These are phyloP conservation scores for Triticum timopheevii DNA, from an alignment of 176 grass and related monocot species.

Conservation along the genomic window DNA sequence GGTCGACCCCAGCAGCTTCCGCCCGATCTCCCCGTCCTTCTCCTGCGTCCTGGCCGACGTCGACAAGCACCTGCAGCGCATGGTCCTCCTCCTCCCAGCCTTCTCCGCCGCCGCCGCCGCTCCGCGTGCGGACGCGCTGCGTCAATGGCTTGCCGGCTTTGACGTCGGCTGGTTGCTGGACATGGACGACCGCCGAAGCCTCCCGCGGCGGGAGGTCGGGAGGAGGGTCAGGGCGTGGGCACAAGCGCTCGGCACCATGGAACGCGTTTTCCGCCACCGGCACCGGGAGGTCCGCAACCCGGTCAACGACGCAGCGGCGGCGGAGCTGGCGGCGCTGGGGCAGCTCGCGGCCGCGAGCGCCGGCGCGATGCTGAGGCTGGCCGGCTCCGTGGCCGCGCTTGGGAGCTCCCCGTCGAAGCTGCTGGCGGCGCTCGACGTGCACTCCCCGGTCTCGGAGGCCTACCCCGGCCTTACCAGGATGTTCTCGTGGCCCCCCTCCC, in stretches of 20 bases:
- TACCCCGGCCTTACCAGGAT: conserved; percentile 35
- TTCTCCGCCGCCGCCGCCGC: not conserved
- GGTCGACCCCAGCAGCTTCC: not conserved
- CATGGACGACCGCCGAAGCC: not conserved
- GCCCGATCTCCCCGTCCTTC: not conserved
- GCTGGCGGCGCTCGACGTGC: conserved; percentile 39
- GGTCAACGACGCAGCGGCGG: not conserved
- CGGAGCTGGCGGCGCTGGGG: conserved; percentile 22
- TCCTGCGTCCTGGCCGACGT: conserved; percentile 23
- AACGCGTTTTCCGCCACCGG: conserved; percentile 26
- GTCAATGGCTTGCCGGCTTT: conserved; percentile 32
- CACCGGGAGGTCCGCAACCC: conserved; percentile 16
- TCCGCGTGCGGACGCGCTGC: not conserved
- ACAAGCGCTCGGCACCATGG: conserved; percentile 27
- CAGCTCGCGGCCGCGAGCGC: conserved; percentile 21
- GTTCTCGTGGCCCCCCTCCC: conserved; percentile 35
- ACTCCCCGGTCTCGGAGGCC: conserved; percentile 30
- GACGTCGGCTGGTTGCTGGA: conserved; percentile 33
- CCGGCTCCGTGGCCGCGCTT: conserved; percentile 9
- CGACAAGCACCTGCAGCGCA: conserved; percentile 34
- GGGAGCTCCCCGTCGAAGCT: conserved; percentile 37
- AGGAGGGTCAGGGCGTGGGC: conserved; percentile 31
- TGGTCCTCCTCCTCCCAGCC: conserved; percentile 28
- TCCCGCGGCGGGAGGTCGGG: conserved; percentile 32
- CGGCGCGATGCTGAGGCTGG: conserved; percentile 33